Percentiles rank a stretch among this genome's conserved stretches.
Evolutionary conservation across 2,329 filamentous ascomycete species (phyloP).

Genomic region (Hymenoscyphus linearis): DNA sequence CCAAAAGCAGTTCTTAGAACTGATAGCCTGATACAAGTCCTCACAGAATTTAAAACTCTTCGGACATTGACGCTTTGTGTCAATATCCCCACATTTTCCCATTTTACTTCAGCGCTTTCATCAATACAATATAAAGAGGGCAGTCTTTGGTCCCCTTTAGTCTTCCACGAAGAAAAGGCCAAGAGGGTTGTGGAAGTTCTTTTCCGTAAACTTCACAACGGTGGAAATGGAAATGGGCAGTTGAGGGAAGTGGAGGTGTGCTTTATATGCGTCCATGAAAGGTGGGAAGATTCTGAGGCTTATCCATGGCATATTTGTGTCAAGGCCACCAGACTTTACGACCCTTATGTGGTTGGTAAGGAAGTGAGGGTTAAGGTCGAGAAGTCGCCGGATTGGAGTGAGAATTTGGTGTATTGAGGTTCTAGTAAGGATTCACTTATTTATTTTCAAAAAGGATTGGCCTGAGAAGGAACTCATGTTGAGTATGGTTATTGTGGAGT

Average conservation of each 20-base stretch:
- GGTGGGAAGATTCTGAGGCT: no score
- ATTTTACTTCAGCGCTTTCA: no score
- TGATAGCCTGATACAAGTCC: neutral
- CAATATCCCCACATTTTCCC: neutral
- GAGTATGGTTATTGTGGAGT: no score
- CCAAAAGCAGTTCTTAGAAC: neutral
- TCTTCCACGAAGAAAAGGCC: neutral
- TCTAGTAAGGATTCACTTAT: no score
- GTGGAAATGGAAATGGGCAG: neutral
- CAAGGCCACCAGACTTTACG: neutral
- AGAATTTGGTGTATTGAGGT: no score
- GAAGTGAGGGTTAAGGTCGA: neutral
- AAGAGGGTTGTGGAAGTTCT: neutral
- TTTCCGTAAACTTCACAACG: neutral
- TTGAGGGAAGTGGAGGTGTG: neutral
- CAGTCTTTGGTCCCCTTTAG: no score
- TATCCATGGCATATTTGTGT: neutral
- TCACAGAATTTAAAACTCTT: neutral
- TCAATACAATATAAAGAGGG: no score
- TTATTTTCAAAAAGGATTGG: no score
- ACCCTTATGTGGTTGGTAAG: neutral
- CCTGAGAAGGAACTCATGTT: no score
- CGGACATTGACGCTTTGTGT: neutral
- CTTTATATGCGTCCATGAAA: neutral
- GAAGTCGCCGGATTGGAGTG: neutral